Evolutionary conservation across 169 alveolate species (phyloP).

Genomic region (Cryptosporidium canis): DNA sequence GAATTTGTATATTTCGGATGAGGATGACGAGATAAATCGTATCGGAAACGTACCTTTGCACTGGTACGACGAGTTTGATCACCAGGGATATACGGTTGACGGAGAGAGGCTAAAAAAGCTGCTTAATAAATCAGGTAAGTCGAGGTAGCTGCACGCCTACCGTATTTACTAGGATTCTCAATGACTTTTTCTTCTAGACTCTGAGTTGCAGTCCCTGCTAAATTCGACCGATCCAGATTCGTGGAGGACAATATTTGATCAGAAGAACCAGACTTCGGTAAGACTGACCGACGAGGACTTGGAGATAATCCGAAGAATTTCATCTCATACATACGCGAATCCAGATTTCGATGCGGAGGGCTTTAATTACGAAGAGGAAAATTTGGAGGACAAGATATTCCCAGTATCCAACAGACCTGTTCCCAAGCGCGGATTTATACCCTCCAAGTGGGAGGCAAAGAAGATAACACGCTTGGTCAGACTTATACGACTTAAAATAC

Average conservation of each 20-base stretch:
- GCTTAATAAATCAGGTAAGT: conserved; percentile 79
- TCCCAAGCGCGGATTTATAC: conserved; percentile 88
- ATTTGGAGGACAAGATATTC: conserved; percentile 79
- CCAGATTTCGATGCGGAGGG: conserved; percentile 81
- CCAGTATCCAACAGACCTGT: conserved; percentile 84
- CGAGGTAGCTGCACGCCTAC: background rate
- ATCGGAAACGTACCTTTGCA: conserved; percentile 89
- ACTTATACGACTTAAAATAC: conserved; percentile 75
- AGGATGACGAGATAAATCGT: conserved; percentile 74
- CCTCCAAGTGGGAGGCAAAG: conserved; percentile 89
- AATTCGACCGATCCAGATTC: conserved; percentile 90
- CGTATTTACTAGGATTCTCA: conserved; percentile 26
- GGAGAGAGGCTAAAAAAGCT: conserved; percentile 83
- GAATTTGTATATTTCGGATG: conserved; percentile 72
- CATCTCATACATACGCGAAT: conserved; percentile 81
- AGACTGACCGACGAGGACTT: conserved; percentile 89
- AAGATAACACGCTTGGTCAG: conserved; percentile 83
- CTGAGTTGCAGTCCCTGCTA: conserved; percentile 81
- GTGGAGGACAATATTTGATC: conserved; percentile 92
- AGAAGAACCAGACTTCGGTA: conserved; percentile 86
- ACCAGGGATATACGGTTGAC: conserved; percentile 88
- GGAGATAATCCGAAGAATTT: conserved; percentile 81
- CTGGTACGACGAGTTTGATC: conserved; percentile 89
- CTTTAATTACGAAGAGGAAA: conserved; percentile 76
- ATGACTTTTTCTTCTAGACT: conserved; percentile 12